Evolutionary conservation across 257 asterid species (phyloP).

Genomic region (Solanum arcanum): DNA sequence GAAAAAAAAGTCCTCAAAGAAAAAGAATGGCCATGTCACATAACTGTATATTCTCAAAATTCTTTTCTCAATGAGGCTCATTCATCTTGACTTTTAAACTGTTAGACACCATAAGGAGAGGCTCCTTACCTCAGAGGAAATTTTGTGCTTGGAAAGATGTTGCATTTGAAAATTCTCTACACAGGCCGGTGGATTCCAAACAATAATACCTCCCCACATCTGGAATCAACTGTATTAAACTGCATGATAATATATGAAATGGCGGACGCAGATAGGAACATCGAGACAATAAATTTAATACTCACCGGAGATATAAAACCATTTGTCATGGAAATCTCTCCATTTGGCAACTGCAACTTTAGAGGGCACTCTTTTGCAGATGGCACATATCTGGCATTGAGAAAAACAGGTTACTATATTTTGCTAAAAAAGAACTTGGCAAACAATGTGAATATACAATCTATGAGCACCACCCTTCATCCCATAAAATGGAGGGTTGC

Average conservation of each 20-base stretch:
- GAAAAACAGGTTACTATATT: background rate
- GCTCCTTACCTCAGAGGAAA: conserved; percentile 60
- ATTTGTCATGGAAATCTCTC: conserved; percentile 63
- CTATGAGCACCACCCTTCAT: too few relatives aligned
- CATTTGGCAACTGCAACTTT: conserved; percentile 62
- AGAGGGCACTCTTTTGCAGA: conserved; percentile 89
- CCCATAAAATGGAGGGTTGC: too few relatives aligned
- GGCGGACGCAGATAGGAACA: background rate
- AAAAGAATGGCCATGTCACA: background rate
- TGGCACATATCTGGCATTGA: conserved; percentile 58
- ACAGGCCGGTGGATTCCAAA: conserved; percentile 86
- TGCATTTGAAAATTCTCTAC: conserved; percentile 23
- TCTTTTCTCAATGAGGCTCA: background rate
- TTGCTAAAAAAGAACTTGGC: background rate
- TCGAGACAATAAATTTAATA: background rate
- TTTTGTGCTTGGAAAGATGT: conserved; percentile 34
- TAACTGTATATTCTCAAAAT: background rate
- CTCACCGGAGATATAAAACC: conserved; percentile 96
- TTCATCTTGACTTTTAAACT: background rate
- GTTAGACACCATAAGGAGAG: background rate
- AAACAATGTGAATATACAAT: too few relatives aligned
- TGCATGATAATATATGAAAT: background rate
- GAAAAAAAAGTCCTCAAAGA: background rate
- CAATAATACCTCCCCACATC: conserved; percentile 98
- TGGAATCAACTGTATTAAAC: conserved; percentile 14